Evolutionary conservation across 106 monocot genomes (phyloP), one percentile per base, ranked within the genome.

Genomic region (Apostasia shenzhenica): DNA sequence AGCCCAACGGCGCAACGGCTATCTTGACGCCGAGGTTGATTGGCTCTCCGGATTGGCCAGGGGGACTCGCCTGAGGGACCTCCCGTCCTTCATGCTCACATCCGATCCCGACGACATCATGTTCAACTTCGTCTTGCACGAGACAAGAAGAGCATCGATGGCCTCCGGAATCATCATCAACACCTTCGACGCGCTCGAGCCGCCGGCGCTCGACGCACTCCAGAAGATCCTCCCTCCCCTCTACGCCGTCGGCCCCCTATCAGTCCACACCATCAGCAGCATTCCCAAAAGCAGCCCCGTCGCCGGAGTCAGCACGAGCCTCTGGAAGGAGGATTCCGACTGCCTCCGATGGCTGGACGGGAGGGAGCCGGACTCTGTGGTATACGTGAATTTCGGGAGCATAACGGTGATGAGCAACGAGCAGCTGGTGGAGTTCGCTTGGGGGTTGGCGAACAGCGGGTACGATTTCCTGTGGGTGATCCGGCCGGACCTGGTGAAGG

Each of bases 341-440:
- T 64, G 64, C 48, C 45, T 64, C 47, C 3, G 41, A 11, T 68
- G 67, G 67, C 41, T 68, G 1, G 41, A 40, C 1, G 53, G 2
- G 2, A 5, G 67, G 40, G 8, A n/a, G 51, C 26, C 47, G 8
- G 26, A 8, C 4, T 66, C 66, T 1, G 66, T 61, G 0, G 13
- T 64, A 6, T 46, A 64, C 64, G 64, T 64, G 14, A 64, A 64
- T 14, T 47, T 64, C n/a, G 67, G 67, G 51, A 68, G 67, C 54
- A 54, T 54, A 42, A 54, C 66, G 14, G 66, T 66, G 50, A 52
- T 68, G 51, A 53, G 38, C 1, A 52, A 7, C 41, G 38, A 66
- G 5, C 66, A 68, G 54, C 54, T 68, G 1, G 51, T 39, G 42
- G 54, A 68, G 12, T 68, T 68, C 13, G 51, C 54, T 1, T 68